phyloP scores from a whole-genome alignment of 2,329 filamentous ascomycete genomes.

The Aspergillus ochraceoroseus region DNA sequence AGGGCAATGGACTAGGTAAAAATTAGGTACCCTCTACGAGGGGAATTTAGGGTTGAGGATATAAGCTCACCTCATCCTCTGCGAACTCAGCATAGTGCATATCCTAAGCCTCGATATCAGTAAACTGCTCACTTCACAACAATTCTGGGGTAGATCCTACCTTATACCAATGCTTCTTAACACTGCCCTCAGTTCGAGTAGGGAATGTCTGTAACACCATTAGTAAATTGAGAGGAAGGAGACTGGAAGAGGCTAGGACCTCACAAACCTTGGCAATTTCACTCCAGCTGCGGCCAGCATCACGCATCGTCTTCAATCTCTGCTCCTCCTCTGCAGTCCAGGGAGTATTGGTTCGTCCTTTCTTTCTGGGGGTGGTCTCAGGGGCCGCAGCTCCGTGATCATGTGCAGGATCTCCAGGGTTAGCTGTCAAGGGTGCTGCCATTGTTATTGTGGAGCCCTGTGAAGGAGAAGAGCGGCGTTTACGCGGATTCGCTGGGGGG shows the following conservation, averaged over 20 bases:
- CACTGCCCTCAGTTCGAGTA: slow-evolving; percentile 86
- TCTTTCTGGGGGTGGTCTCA: slow-evolving; percentile 57
- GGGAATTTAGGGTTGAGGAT: not conserved
- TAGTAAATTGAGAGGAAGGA: not conserved
- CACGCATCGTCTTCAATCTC: slow-evolving; percentile 87
- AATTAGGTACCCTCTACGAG: not conserved
- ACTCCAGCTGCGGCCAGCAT: slow-evolving; percentile 89
- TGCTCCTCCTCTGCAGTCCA: slow-evolving; percentile 96
- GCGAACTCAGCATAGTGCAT: slow-evolving; percentile 99
- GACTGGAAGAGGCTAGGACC: slow-evolving; percentile 2
- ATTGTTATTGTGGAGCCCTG: slow-evolving; percentile 37
- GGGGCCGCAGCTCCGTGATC: slow-evolving; percentile 22
- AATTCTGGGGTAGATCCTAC: slow-evolving; percentile 46
- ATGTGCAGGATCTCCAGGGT: slow-evolving; percentile 30
- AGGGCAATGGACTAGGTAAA: slow-evolving; percentile 48
- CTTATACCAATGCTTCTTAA: slow-evolving; percentile 99
- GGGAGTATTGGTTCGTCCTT: slow-evolving; percentile 95
- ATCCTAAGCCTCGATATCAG: slow-evolving; percentile 56
- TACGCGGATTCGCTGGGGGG: slow-evolving; percentile 40
- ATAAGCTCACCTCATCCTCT: slow-evolving; percentile 73
- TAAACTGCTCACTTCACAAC: slow-evolving; percentile 1
- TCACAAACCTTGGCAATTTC: slow-evolving; percentile 86
- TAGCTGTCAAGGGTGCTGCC: slow-evolving; percentile 29
- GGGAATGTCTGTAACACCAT: slow-evolving; percentile 68
- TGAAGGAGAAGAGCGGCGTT: slow-evolving; percentile 43